Percentiles rank a stretch among this genome's conserved stretches.
phyloP scores from a whole-genome alignment of 805 yeast genomes.

The Saturnispora serradocipensis region DNA sequence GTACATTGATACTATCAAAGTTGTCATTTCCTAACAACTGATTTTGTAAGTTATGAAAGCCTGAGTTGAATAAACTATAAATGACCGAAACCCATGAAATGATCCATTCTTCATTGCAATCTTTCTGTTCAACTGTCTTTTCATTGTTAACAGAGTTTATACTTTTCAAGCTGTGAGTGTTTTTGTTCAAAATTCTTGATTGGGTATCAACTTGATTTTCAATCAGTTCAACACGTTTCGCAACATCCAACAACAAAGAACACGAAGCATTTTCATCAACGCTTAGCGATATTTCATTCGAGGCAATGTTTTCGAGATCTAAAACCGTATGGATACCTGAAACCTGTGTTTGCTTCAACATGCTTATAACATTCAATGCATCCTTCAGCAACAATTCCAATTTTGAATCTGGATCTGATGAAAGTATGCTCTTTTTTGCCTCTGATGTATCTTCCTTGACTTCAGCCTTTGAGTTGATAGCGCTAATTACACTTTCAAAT shows the following conservation, averaged over 20 bases:
- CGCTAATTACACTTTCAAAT: constrained; percentile 16
- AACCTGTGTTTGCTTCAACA: background rate
- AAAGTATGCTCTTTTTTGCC: constrained; percentile 1
- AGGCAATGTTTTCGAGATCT: background rate
- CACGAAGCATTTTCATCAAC: constrained; percentile 11
- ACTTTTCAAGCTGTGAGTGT: constrained; percentile 8
- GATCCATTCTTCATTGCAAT: constrained; percentile 17
- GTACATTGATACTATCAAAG: constrained; percentile 15
- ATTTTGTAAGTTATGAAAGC: constrained; percentile 18
- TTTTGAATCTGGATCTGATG: background rate
- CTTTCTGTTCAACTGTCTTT: constrained; percentile 11
- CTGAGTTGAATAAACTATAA: constrained; percentile 22
- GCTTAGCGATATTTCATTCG: background rate
- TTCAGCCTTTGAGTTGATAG: background rate
- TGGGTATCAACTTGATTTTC: constrained; percentile 7
- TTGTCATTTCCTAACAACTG: constrained; percentile 21
- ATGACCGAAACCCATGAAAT: constrained; percentile 24
- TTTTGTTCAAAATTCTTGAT: constrained; percentile 7
- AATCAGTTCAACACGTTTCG: constrained; percentile 10
- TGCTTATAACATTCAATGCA: background rate
- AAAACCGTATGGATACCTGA: background rate
- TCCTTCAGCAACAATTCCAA: background rate
- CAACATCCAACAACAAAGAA: constrained; percentile 15
- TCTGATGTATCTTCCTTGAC: background rate
- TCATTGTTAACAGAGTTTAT: constrained; percentile 6